phyloP scores from a whole-genome alignment of 495 filamentous ascomycete species.

The Trichocladium antarcticum region DNA sequence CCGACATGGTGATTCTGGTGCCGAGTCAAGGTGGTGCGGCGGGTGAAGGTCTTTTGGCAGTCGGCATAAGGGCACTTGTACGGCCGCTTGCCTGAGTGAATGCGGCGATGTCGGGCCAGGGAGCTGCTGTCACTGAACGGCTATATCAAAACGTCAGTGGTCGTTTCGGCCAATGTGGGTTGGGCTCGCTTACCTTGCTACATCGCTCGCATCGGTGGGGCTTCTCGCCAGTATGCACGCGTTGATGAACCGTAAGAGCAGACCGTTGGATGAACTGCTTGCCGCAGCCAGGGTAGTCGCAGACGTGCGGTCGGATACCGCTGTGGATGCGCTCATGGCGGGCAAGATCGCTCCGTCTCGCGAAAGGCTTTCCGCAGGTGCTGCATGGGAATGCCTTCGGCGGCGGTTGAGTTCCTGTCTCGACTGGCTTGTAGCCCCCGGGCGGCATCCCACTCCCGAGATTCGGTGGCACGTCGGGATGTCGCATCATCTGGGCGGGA shows the following conservation, averaged over 20 bases:
- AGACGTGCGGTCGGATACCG: constrained; percentile 83
- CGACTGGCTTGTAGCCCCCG: constrained; percentile 23
- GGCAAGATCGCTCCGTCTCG: constrained; percentile 85
- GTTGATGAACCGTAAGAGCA: constrained; percentile 88
- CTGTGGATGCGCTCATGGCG: constrained; percentile 95
- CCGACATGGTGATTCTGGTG: constrained; percentile 95
- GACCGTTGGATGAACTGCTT: constrained; percentile 98
- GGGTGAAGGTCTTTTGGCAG: constrained; percentile 97
- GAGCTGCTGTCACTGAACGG: constrained; percentile 99
- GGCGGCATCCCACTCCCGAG: constrained; percentile 27
- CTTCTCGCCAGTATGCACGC: constrained; percentile 96
- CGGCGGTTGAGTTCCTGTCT: constrained; percentile 13
- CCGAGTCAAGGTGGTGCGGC: constrained; percentile 85
- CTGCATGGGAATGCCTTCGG: constrained; percentile 81
- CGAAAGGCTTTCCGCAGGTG: constrained; percentile 85
- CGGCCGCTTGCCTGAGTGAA: constrained; percentile 89
- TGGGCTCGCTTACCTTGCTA: constrained; percentile 60
- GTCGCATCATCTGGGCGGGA: constrained; percentile 28
- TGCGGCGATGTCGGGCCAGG: constrained; percentile 81
- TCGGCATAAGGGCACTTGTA: constrained; percentile 97
- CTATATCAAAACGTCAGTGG: constrained; percentile 36
- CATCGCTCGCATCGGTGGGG: constrained; percentile 96
- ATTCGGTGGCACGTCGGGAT: constrained; percentile 41
- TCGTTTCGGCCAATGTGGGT: neutral
- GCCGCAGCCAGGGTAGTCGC: constrained; percentile 76